phyloP scores from a whole-genome alignment of 768 basidiomycete species.

The Nevesoporus exiguus region DNA sequence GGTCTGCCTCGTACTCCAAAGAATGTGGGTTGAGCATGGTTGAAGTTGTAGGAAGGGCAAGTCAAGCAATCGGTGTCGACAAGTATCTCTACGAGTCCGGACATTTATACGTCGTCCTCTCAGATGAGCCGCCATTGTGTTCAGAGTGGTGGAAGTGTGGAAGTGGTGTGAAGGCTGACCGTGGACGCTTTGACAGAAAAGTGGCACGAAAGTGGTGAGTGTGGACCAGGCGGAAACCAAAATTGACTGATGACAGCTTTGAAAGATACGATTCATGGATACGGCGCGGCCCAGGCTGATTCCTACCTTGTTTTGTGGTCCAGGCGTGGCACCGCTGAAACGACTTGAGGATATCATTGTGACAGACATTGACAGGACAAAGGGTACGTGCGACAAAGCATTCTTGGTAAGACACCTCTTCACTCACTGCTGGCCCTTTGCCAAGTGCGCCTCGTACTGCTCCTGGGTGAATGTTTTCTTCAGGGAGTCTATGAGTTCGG shows the following conservation, averaged over 20 bases:
- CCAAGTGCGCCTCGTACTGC: conserved; percentile 54
- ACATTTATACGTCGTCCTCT: conserved; percentile 9
- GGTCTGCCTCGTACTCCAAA: not conserved
- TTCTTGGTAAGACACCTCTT: too few relatives aligned
- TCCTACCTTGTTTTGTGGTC: not conserved
- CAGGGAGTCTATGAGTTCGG: not conserved
- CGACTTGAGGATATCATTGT: conserved; percentile 1
- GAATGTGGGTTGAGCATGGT: too few relatives aligned
- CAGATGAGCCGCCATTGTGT: conserved; percentile 3
- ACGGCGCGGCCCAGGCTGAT: too few relatives aligned
- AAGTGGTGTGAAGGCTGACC: not conserved
- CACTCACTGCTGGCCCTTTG: conserved; percentile 27
- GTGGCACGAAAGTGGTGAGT: not conserved
- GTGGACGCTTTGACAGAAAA: not conserved
- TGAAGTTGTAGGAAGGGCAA: too few relatives aligned
- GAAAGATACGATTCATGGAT: not conserved
- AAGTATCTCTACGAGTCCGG: not conserved
- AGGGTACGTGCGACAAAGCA: not conserved
- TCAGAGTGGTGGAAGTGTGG: not conserved
- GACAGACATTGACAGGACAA: not conserved
- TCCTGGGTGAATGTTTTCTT: conserved; percentile 74
- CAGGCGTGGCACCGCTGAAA: not conserved
- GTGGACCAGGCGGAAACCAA: conserved; percentile 13
- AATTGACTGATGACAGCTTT: not conserved
- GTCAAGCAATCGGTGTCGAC: not conserved